phyloP scores from a whole-genome alignment of 2,329 filamentous ascomycete species.

The Hymenoscyphus repandus region DNA sequence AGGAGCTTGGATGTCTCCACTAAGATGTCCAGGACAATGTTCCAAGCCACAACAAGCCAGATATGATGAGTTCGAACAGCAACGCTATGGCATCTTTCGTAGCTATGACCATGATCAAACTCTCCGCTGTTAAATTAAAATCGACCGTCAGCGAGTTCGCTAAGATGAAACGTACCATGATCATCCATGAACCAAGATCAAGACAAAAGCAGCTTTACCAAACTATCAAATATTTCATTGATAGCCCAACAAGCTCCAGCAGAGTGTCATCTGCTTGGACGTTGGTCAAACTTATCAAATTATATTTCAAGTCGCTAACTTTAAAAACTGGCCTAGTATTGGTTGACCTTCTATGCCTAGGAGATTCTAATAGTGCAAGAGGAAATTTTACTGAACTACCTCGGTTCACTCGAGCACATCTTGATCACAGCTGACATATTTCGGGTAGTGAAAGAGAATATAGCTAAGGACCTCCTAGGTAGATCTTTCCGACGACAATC shows the following conservation, averaged over 20 bases:
- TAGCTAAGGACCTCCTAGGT: constrained; percentile 26
- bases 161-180: constrained; percentile 6
- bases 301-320: constrained; percentile 41
- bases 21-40: background rate
- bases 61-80: constrained; percentile 30
- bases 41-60: constrained; percentile 25
- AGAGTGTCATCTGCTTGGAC: constrained; percentile 38
- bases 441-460: constrained; percentile 42
- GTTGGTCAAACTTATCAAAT: constrained; percentile 32
- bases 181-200: background rate
- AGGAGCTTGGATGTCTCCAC: constrained; percentile 12
- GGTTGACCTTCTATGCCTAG: constrained; percentile 49
- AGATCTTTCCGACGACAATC: background rate
- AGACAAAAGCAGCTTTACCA: constrained; percentile 2
- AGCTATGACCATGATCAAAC: constrained; percentile 38
- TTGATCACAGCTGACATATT: constrained; percentile 44
- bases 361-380: constrained; percentile 44
- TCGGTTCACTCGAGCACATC: constrained; percentile 40
- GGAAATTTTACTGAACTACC: constrained; percentile 39
- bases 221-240: constrained; percentile 11
- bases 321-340: constrained; percentile 44
- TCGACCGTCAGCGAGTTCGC: constrained; percentile 33
- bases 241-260: constrained; percentile 11
- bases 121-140: constrained; percentile 38
- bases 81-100: constrained; percentile 16